Evolutionary conservation across 1,284 basidiomycete species (phyloP), one percentile per base, ranked within the genome.

Genomic region (Ganoderma lucidum): DNA sequence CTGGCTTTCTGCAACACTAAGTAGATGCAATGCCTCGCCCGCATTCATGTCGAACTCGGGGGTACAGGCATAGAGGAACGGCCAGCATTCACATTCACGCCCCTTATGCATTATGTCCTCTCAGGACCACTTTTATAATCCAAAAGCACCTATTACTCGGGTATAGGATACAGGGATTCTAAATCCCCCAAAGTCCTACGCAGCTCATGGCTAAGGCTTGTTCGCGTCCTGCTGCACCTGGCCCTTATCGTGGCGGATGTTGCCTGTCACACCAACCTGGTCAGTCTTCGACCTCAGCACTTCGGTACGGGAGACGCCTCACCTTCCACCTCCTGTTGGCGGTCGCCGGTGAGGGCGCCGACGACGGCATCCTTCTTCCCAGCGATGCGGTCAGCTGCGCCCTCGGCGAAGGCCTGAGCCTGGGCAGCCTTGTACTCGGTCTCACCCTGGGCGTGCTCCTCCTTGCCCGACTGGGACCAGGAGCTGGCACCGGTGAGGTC

Each of bases 371-470:
- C 90, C 73, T 87, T 88, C 83, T 93, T 93, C 69, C 93, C 93
- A 39, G 79, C 78, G 30, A 89, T 44, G 65, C 87, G 86, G 78
- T 93, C 92, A 4, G 81, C 65, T 2, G 82, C 79, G 45, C 92
- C 92, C 72, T 93, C 86, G 35, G 81, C 86, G 70, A 83, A 89
- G 9, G 83, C 85, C 75, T 89, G 81, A 23, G 84, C 83, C 73
- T 88, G 85, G 0, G 88, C 87, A 42, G 85, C 85, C 17, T 86
- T 85, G 76, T 85, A 83, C 75, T 91, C 89, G 12, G 83, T 83
- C 79, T 93, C 92, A 62, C 92, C 92, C 68, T 83, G 77, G 55
- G 83, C 82, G 75, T 93, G 92, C 76, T 92, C 90, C 70, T 93
- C 83, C 71, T 88, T 87, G n/a, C 92, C 91, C 44, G 88, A 81